phyloP scores from a whole-genome alignment of 495 filamentous ascomycete species.

The Letharia columbiana region DNA sequence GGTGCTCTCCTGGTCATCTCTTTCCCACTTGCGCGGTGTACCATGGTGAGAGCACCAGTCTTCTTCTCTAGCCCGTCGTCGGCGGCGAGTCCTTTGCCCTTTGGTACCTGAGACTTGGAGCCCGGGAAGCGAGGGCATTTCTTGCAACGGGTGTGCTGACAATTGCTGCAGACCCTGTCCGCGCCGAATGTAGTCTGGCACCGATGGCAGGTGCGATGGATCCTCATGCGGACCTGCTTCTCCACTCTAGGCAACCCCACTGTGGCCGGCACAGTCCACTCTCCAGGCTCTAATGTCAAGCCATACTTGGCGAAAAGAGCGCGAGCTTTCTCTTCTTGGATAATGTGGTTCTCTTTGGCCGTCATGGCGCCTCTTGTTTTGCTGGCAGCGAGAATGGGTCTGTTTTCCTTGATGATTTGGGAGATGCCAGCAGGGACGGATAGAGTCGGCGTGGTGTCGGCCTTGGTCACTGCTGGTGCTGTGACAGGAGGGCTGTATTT shows the following conservation, averaged over 20 bases:
- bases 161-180: slow-evolving; percentile 61
- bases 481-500: slow-evolving; percentile 18
- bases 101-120: slow-evolving; percentile 39
- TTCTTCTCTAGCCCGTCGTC: slow-evolving; percentile 18
- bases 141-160: slow-evolving; percentile 67
- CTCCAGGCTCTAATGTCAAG: slow-evolving; percentile 57
- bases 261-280: slow-evolving; percentile 53
- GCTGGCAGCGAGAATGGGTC: slow-evolving; percentile 6
- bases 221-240: slow-evolving; percentile 85
- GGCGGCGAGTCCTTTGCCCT: slow-evolving; percentile 21
- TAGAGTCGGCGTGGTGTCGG: slow-evolving; percentile 13
- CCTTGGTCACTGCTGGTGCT: background rate
- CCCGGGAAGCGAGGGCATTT: slow-evolving; percentile 68
- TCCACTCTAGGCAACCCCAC: slow-evolving; percentile 62
- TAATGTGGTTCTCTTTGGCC: slow-evolving; percentile 31
- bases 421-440: slow-evolving; percentile 18
- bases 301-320: slow-evolving; percentile 68
- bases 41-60: slow-evolving; percentile 44
- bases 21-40: slow-evolving; percentile 57
- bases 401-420: slow-evolving; percentile 21
- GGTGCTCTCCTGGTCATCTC: slow-evolving; percentile 59
- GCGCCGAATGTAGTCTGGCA: slow-evolving; percentile 65
- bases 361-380: slow-evolving; percentile 18
- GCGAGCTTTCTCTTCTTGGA: slow-evolving; percentile 61
- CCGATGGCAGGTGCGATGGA: slow-evolving; percentile 73